Evolutionary conservation across 202 grass and related monocot genomes (phyloP).

Genomic region (Digitaria exilis): DNA sequence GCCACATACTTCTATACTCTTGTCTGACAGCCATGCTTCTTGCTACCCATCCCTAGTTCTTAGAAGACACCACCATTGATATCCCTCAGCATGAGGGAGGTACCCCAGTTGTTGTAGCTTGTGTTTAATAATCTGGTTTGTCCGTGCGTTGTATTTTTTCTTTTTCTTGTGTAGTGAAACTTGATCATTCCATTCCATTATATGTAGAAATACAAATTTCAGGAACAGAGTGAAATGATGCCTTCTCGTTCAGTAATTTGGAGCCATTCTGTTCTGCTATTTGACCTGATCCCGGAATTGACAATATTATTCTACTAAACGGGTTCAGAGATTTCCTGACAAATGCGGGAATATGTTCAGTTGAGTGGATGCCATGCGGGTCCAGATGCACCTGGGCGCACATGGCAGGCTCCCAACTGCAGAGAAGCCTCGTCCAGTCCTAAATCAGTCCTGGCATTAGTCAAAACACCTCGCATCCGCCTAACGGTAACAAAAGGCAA

Average conservation of each 20-base stretch:
- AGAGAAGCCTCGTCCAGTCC: no score
- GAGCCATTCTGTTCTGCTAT: no score
- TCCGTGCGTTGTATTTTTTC: background rate
- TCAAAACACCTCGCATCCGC: no score
- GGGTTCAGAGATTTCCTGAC: no score
- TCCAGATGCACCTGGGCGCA: no score
- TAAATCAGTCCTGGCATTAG: no score
- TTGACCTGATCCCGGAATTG: no score
- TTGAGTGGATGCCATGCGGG: no score
- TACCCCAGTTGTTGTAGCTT: constrained; percentile 3
- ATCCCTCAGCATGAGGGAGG: background rate
- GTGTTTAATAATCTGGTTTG: background rate
- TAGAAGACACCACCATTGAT: background rate
- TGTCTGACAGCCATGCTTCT: constrained; percentile 46
- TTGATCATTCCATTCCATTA: constrained; percentile 22
- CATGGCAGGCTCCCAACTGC: no score
- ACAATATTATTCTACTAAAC: no score
- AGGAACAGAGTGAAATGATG: background rate
- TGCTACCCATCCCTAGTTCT: constrained; percentile 13
- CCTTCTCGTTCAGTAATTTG: background rate
- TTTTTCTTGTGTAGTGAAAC: constrained; percentile 11
- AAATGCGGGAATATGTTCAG: no score
- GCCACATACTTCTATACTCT: constrained; percentile 45
- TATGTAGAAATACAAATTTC: constrained; percentile 4
- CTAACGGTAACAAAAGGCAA: no score